Conservation (phyloP, 1,284 basidiomycete genomes). For the Psilocybe mexicana region DNA sequence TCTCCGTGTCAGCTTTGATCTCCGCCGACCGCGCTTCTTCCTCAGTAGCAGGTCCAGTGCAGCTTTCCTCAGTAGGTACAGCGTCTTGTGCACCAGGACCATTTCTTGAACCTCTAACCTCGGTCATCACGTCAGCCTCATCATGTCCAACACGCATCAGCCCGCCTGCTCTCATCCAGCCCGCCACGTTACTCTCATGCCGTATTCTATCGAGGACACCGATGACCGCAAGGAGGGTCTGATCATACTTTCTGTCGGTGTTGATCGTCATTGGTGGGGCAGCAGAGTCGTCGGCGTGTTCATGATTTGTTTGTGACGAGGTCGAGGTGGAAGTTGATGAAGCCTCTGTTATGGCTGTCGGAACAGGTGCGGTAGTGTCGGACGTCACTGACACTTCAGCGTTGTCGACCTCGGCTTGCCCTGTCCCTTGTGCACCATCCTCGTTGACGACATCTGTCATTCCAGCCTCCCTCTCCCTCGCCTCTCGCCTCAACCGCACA, state of each 20-base stretch:
- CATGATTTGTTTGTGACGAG: not conserved
- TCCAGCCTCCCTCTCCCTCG: no score
- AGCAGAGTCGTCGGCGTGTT: conserved; percentile 2
- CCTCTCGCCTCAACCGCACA: no score
- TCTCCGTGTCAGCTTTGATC: not conserved
- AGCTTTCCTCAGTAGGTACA: no score
- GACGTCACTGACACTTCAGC: no score
- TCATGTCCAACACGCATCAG: conserved; percentile 35
- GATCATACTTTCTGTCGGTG: conserved; percentile 42
- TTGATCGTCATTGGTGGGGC: conserved; percentile 4
- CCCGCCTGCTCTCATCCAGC: conserved; percentile 64
- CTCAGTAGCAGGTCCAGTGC: no score
- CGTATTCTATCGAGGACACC: conserved; percentile 67
- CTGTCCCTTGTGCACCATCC: not conserved
- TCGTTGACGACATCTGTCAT: not conserved
- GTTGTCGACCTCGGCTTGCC: not conserved
- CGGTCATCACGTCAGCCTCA: not conserved
- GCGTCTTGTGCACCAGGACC: not conserved
- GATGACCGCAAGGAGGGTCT: conserved; percentile 67
- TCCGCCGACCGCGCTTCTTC: no score
- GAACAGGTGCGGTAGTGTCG: no score
- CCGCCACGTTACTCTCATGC: conserved; percentile 62
- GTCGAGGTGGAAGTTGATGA: not conserved
- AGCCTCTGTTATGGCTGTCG: not conserved
- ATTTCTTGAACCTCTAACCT: not conserved